Evolutionary conservation across 2,329 filamentous ascomycete species (phyloP).

Genomic region (Blastomyces gilchristii): DNA sequence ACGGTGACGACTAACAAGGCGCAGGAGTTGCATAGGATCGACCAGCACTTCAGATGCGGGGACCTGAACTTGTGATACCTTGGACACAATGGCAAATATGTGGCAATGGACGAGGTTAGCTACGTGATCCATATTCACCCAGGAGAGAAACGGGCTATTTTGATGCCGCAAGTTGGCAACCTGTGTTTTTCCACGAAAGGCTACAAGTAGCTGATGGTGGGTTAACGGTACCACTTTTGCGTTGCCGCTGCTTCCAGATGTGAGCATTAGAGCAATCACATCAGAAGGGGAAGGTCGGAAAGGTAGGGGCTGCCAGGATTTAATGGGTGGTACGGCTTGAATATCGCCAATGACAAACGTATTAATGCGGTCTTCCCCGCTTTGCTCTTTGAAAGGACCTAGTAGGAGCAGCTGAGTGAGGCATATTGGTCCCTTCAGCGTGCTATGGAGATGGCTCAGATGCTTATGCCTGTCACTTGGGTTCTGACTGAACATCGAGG

Average conservation of each 20-base stretch:
- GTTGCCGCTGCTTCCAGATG: constrained; percentile 7
- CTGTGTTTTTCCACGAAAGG: not conserved
- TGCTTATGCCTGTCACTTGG: not conserved
- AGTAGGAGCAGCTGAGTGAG: not conserved
- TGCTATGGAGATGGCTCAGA: constrained; percentile 1
- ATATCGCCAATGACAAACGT: constrained; percentile 2
- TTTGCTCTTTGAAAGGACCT: constrained; percentile 1
- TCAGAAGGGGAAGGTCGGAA: not conserved
- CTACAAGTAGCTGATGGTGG: not conserved
- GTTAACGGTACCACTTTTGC: constrained; percentile 6
- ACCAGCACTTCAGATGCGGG: constrained; percentile 24
- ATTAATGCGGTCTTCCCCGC: not conserved
- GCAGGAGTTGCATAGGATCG: constrained; percentile 23
- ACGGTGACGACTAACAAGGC: constrained; percentile 20
- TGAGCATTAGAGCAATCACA: constrained; percentile 7
- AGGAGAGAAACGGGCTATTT: not conserved
- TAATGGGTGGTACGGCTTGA: not conserved
- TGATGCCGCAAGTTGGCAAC: not conserved
- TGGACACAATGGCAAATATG: constrained; percentile 29
- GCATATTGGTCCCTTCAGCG: not conserved
- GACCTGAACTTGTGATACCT: constrained; percentile 40
- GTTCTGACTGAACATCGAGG: constrained; percentile 1
- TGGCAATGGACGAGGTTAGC: constrained; percentile 31
- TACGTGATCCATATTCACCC: constrained; percentile 25
- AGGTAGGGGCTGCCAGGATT: not conserved